Conservation (phyloP, 257 asterid species). For the Solanum neorickii region DNA sequence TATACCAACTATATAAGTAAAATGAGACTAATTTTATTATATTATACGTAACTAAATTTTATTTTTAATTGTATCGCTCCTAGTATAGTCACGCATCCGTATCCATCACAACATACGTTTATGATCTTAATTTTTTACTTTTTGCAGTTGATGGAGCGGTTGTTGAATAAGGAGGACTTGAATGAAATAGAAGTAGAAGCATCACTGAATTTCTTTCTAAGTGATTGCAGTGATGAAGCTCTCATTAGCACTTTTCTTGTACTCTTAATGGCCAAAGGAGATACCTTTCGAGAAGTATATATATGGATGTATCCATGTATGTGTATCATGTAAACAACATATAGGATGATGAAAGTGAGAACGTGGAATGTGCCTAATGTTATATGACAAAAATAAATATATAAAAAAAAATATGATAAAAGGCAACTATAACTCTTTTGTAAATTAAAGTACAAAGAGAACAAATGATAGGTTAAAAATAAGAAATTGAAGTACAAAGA, state of each 20-base stretch:
- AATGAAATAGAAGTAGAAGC: conserved; percentile 79
- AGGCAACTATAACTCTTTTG: too few relatives aligned
- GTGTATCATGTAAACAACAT: too few relatives aligned
- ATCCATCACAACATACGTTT: too few relatives aligned
- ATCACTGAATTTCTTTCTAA: conserved; percentile 73
- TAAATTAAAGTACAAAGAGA: neutral
- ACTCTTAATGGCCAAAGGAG: conserved; percentile 91
- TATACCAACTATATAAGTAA: too few relatives aligned
- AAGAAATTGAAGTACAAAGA: neutral
- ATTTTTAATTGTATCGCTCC: too few relatives aligned
- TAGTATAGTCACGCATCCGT: too few relatives aligned
- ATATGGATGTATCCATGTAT: neutral
- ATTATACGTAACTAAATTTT: too few relatives aligned
- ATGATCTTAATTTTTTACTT: neutral
- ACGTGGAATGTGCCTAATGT: neutral
- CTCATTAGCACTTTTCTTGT: conserved; percentile 87
- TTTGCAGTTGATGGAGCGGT: conserved; percentile 56
- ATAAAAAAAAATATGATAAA: neutral
- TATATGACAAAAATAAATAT: neutral
- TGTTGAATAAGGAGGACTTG: conserved; percentile 65
- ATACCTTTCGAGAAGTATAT: conserved; percentile 64
- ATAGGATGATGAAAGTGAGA: neutral
- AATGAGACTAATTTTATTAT: too few relatives aligned
- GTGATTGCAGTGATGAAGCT: conserved; percentile 64
- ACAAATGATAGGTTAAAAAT: too few relatives aligned